Base-by-base conservation (phyloP, 148 eudicot species). In the Heliosperma pusillum region DNA sequence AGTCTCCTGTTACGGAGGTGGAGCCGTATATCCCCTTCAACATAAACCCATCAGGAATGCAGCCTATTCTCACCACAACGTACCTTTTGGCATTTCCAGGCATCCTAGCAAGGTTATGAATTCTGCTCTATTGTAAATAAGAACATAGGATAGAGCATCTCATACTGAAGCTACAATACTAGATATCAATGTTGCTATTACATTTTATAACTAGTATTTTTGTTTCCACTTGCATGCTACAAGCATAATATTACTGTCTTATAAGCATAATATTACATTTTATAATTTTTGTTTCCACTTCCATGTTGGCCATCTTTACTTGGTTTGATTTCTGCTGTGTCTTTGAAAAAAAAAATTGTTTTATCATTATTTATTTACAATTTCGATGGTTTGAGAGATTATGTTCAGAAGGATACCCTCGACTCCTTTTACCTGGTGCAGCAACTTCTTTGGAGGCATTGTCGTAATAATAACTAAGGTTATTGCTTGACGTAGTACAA, bases 21-120 rank as follows among this genome's bases (percentile, higher is more conserved):
- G 98, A 95, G 88, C 97, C 97, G 40, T 95, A 90, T 73, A 90
- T 95, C 71, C 98, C 98, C 2, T 95, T 95, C 82, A 92, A 95
- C 82, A 92, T 95, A 72, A 95, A 95, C 81, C 98, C 97, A 76
- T 80, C 98, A 1, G 98, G 98, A 84, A 95, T 95, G 98, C 98
- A 95, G 82, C 98, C 98, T 70, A 82, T 95, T 77, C 91, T 95
- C 63, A 88, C 93, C 45, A 90, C 98, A 60, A 68, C 96, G 24
- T 92, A 95, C 86, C 90, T 92, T 67, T 82, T 95, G 92, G 93
- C 92, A 27, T 82, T 95, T 80, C 98, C 98, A 0, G 74, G 91
- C 85, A 92, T 95, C 56, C 82, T 95, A 58, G 97, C 97, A 77
- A 88, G 98, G 98, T 95, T 71, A 36, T 57, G 26, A 50, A 74